Evolutionary conservation across 306 rosid genomes (phyloP), one percentile per base, ranked within the genome.

Genomic region (Hippophae rhamnoides): DNA sequence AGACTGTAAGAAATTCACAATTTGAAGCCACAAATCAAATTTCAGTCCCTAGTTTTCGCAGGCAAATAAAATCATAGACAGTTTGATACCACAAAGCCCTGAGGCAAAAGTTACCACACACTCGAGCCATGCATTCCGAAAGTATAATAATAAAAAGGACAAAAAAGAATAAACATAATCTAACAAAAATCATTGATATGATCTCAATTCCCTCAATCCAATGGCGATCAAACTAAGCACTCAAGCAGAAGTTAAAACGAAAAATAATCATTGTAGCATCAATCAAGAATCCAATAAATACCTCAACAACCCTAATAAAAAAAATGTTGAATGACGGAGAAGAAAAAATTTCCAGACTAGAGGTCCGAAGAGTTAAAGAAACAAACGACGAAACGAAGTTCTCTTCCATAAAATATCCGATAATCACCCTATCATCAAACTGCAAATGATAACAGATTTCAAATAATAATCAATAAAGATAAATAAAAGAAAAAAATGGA

Each of bases 241-340:
- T 18, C 23, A 18, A 18, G 47, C 47, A 40, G 44, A 26, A 6
- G n/a, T 26, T 53, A 6, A 53, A 43, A 58, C 9, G 18, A 59
- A 44, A 59, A 45, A 10, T 13, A 59, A 59, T 7, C 66, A 41
- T 58, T 26, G 47, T 72, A 41, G 59, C 68, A 70, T 55, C 52
- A 43, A 47, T 49, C 61, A 7, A 46, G 42, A 72, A 48, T 9
- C 61, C 72, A 18, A 10, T 10, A 44, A 58, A 46, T 0, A 31
- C 14, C 49, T 7, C 38, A 27, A 25, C 4, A 31, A 31, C 38
- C 38, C 38, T 31, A n/a, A 53, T 25, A 8, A 26, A 58, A 23
- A 9, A 9, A 10, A 65, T 31, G 57, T 6, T 8, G 44, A 41
- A 58, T 10, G 11, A 12, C 14, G 6, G 13, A 13, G 13, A 61